Conservation (phyloP, 2,329 filamentous ascomycete genomes). For the Pyrenochaeta sp. region DNA sequence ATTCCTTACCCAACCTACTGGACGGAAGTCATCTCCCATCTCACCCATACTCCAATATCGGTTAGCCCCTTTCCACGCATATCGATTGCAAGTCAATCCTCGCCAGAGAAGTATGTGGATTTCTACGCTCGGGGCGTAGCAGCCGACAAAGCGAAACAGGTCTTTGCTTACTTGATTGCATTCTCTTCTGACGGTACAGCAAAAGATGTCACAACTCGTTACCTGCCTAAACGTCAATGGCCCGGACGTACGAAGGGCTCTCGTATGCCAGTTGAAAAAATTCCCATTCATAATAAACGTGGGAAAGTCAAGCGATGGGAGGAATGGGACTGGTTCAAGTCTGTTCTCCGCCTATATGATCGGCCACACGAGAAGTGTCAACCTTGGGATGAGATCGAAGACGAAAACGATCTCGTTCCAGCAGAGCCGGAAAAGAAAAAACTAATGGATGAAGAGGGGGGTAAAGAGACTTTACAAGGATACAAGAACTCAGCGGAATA, state of each 20-base stretch:
- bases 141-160: conserved; percentile 85
- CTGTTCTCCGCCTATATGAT: conserved; percentile 76
- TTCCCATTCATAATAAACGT: conserved; percentile 77
- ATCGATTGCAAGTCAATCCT: conserved; percentile 65
- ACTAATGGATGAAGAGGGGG: conserved; percentile 75
- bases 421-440: conserved; percentile 67
- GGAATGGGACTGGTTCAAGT: conserved; percentile 87
- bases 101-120: conserved; percentile 72
- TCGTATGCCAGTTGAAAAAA: conserved; percentile 78
- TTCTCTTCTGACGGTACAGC: conserved; percentile 85
- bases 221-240: conserved; percentile 80
- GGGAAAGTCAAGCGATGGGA: conserved; percentile 81
- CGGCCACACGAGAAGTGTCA: conserved; percentile 64
- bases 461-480: conserved; percentile 79
- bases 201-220: conserved; percentile 93
- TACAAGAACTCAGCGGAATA: conserved; percentile 88
- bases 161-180: conserved; percentile 87
- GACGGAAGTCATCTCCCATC: conserved; percentile 85
- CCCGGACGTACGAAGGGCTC: conserved; percentile 91
- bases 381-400: conserved; percentile 79
- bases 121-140: conserved; percentile 85
- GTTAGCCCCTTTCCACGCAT: conserved; percentile 72
- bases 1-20: conserved; percentile 89
- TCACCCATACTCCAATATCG: conserved; percentile 78
- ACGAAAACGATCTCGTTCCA: conserved; percentile 76